A percentile compares a stretch with the other conserved stretches of the same genome.
These are phyloP conservation scores for Friedmanniomyces endolithicus DNA, from an alignment of 495 filamentous ascomycete species.

Conservation along the genomic window DNA sequence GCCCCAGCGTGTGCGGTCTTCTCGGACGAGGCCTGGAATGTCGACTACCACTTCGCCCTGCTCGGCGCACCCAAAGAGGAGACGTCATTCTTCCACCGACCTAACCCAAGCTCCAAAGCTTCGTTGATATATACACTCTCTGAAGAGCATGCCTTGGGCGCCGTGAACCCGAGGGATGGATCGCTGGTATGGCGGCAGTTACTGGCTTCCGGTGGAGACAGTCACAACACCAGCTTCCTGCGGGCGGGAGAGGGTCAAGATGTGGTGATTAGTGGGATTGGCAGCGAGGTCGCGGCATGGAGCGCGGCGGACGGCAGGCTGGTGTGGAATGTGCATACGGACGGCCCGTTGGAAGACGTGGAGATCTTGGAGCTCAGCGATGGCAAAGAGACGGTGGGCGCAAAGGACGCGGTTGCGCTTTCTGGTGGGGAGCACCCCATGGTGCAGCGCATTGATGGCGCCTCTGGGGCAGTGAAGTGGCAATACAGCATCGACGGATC, in stretches of 20 bases:
- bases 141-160: constrained; percentile 66
- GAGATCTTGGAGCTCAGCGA: constrained; percentile 67
- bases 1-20: constrained; percentile 51
- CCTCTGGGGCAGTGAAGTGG: constrained; percentile 68
- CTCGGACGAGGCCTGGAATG: constrained; percentile 77
- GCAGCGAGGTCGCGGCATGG: constrained; percentile 62
- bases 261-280: constrained; percentile 58
- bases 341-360: constrained; percentile 56
- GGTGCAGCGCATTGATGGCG: constrained; percentile 57
- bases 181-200: constrained; percentile 75
- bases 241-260: constrained; percentile 61
- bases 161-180: constrained; percentile 79
- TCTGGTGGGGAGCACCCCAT: constrained; percentile 44
- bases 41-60: constrained; percentile 87
- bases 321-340: constrained; percentile 55
- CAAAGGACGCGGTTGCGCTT: constrained; percentile 63
- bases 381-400: constrained; percentile 29
- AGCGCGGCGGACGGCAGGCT: constrained; percentile 67
- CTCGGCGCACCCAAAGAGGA: constrained; percentile 67
- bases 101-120: constrained; percentile 64
- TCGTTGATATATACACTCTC: constrained; percentile 85
- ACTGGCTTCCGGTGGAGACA: constrained; percentile 29
- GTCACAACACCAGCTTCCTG: constrained; percentile 39
- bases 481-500: constrained; percentile 41
- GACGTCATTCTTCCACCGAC: constrained; percentile 90